A percentile compares a stretch with the other conserved stretches of the same genome.
Conservation (phyloP, 352 stramenopile species). For the Phytopythium vexans region DNA sequence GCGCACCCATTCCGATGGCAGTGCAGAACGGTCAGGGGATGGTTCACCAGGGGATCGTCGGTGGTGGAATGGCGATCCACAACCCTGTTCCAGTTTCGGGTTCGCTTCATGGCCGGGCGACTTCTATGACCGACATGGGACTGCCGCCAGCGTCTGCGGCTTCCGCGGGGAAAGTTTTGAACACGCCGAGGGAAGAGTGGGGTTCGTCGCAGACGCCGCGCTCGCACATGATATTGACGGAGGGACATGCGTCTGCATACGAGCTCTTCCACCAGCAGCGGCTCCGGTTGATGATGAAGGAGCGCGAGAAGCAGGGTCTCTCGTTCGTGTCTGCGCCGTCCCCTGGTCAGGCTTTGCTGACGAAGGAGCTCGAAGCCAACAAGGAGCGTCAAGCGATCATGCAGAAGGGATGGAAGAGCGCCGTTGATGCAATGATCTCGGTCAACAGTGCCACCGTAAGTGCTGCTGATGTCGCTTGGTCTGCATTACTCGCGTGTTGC, state of each 20-base stretch:
- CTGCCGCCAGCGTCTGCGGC: conserved; percentile 36
- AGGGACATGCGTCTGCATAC: conserved; percentile 79
- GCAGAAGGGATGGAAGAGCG: conserved; percentile 87
- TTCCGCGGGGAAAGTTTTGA: conserved; percentile 41
- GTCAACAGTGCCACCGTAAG: conserved; percentile 51
- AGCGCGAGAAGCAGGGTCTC: conserved; percentile 78
- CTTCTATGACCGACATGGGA: conserved; percentile 16
- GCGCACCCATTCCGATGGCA: not conserved
- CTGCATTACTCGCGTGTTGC: conserved; percentile 2
- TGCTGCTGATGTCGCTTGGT: not conserved
- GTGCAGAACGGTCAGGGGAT: not conserved
- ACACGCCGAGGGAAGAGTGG: conserved; percentile 83
- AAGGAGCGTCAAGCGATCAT: conserved; percentile 88
- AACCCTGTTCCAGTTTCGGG: not conserved
- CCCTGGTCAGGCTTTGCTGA: conserved; percentile 81
- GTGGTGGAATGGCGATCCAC: conserved; percentile 12
- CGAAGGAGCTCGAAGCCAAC: conserved; percentile 86
- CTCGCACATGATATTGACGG: conserved; percentile 79
- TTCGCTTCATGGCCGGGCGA: too few species aligned
- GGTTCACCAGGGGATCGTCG: conserved; percentile 10
- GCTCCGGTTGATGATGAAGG: conserved; percentile 80
- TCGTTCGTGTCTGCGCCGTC: conserved; percentile 74
- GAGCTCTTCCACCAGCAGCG: conserved; percentile 87
- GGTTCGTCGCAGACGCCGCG: conserved; percentile 81
- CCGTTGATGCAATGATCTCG: conserved; percentile 77